Evolutionary conservation across 257 asterid species (phyloP).

Genomic region (Solanum pinnatisectum): DNA sequence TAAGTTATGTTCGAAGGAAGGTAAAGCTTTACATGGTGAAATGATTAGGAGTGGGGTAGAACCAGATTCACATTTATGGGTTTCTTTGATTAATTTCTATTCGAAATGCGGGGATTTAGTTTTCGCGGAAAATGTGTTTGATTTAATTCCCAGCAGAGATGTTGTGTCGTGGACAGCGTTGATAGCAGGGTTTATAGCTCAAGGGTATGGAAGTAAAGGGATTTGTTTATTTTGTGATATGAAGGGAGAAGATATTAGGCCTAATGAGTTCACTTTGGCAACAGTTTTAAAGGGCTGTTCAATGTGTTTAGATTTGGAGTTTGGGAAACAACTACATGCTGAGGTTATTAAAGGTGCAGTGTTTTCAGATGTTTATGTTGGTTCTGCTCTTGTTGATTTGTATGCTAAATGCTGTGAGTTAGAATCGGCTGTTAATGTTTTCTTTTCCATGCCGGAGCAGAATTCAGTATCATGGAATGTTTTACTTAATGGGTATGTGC

Average conservation of each 20-base stretch:
- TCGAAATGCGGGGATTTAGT: conserved; percentile 53
- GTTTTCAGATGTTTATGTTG: conserved; percentile 58
- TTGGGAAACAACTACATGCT: conserved; percentile 68
- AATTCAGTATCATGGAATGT: conserved; percentile 72
- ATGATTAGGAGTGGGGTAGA: conserved; percentile 36
- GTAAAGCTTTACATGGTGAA: conserved; percentile 55
- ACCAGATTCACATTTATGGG: conserved; percentile 59
- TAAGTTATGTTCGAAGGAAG: conserved; percentile 33
- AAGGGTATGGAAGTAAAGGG: conserved; percentile 47
- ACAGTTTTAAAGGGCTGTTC: conserved; percentile 68
- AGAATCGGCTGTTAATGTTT: conserved; percentile 50
- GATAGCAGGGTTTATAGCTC: conserved; percentile 73
- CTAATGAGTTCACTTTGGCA: conserved; percentile 74
- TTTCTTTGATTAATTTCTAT: conserved; percentile 68
- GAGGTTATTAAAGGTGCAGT: conserved; percentile 54
- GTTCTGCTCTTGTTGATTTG: conserved; percentile 63
- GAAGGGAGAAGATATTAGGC: conserved; percentile 53
- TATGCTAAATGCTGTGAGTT: conserved; percentile 64
- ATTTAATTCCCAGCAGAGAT: conserved; percentile 45
- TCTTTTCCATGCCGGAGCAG: conserved; percentile 53
- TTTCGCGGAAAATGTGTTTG: conserved; percentile 29
- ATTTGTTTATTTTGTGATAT: conserved; percentile 48
- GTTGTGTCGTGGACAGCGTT: conserved; percentile 77
- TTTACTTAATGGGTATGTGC: conserved; percentile 76
- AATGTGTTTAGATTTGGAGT: conserved; percentile 40